These are phyloP conservation scores for Prunus salicina DNA, from an alignment of 306 rosid genomes.

Conservation along the genomic window DNA sequence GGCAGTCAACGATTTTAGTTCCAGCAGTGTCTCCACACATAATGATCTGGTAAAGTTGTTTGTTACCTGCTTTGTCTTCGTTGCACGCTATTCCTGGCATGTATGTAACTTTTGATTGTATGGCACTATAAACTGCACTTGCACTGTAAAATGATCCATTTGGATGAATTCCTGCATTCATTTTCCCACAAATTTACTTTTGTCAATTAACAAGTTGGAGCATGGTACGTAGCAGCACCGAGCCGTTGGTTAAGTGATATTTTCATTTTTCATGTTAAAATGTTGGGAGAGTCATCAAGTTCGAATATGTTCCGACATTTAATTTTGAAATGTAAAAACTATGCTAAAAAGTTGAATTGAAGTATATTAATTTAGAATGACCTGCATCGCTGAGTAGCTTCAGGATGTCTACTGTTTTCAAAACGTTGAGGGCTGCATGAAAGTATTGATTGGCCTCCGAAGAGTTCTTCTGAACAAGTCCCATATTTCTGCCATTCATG, in stretches of 20 bases:
- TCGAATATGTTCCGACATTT: background rate
- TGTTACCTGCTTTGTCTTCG: background rate
- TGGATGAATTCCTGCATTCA: background rate
- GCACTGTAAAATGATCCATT: background rate
- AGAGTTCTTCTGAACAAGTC: slow-evolving; percentile 9
- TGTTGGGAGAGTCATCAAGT: background rate
- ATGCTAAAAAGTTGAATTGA: background rate
- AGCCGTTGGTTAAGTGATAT: too few species aligned
- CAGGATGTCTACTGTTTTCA: background rate
- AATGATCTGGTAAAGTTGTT: background rate
- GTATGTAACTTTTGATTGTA: background rate
- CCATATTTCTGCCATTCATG: slow-evolving; percentile 1
- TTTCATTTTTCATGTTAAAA: too few species aligned
- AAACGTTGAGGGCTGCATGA: slow-evolving; percentile 5
- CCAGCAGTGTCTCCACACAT: background rate
- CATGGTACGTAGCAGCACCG: too few species aligned
- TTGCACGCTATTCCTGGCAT: background rate
- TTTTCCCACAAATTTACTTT: background rate
- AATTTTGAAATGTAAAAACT: background rate
- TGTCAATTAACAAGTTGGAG: too few species aligned
- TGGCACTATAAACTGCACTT: background rate
- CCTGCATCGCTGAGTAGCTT: background rate
- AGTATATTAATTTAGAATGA: background rate
- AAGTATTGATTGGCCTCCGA: slow-evolving; percentile 11
- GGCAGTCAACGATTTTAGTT: slow-evolving; percentile 1